Conservation (phyloP, 768 basidiomycete genomes). For the Favolaschia claudopus region DNA sequence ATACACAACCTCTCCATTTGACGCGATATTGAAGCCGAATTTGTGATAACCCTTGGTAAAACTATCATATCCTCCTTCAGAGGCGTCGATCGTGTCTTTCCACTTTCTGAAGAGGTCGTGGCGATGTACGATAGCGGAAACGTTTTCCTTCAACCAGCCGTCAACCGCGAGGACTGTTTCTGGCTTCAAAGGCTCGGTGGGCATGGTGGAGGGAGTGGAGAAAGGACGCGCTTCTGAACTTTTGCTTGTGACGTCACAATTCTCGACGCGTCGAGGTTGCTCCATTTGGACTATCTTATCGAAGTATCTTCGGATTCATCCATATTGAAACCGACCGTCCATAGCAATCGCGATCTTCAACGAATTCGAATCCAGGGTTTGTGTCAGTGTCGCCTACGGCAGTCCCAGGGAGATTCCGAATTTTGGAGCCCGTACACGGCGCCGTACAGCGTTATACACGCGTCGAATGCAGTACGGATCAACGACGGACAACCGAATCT, state of each 20-base stretch:
- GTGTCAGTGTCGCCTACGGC: too few species aligned
- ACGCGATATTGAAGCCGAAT: conserved; percentile 78
- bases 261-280: conserved; percentile 6
- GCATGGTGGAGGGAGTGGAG: conserved; percentile 43
- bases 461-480: too few species aligned
- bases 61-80: conserved; percentile 85
- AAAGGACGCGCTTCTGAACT: too few species aligned
- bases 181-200: conserved; percentile 58
- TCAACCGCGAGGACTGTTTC: conserved; percentile 70
- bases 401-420: too few species aligned
- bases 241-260: neutral
- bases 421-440: too few species aligned
- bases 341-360: too few species aligned
- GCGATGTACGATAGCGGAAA: conserved; percentile 72
- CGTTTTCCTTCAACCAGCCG: conserved; percentile 76
- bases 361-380: too few species aligned
- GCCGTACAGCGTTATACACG: too few species aligned
- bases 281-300: neutral
- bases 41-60: conserved; percentile 84
- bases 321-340: too few species aligned
- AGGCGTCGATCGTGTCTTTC: conserved; percentile 75
- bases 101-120: conserved; percentile 74
- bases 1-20: conserved; percentile 77
- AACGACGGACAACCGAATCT: too few species aligned
- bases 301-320: too few species aligned